Evolutionary conservation across 2,329 filamentous ascomycete genomes (phyloP), one percentile per base, ranked within the genome.

Genomic region (Alternaria atra): DNA sequence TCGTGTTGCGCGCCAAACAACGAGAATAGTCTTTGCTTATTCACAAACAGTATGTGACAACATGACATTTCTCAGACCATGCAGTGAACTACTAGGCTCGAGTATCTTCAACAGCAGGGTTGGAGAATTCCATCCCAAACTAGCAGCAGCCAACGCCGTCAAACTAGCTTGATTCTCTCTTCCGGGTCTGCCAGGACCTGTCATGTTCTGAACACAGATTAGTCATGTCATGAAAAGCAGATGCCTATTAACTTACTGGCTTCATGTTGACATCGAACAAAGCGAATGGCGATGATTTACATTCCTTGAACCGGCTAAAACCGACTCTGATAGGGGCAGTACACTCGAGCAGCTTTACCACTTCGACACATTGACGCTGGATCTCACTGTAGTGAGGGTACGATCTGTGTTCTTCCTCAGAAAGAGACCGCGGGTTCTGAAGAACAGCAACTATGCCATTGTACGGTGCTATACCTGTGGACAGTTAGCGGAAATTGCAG

Each of bases 401-500:
- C 2, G 27, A 4, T 0, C 0, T 0, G 6, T 46, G 27, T 30
- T 30, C 43, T 0, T 3, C 0, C 1, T 30, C 5, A 17, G 9
- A 13, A 3, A 30, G 43, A 30, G 27, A 46, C 0, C 27, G 15
- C 8, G 43, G 20, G 6, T 46, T 30, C n/a, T 46, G 15, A 1
- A 12, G 1, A 1, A 30, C 15, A 30, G 27, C 43, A 7, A 46
- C n/a, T 13, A 6, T 46, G 27, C 43, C 15, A 1, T 20, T 46
- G 9, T 30, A 46, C 9, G 27, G 43, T 30, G 43, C 43, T 0
- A 30, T 6, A 20, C 27, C 43, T 46, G 2, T 8, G 0, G 0
- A 4, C 6, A 13, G 27, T 46, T 6, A 46, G 39, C 13, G 0
- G 10, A 4, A 8, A 30, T 46, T 2, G 0, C n/a, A 20, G 1